Evolutionary conservation across 345 rosid species (phyloP).

Genomic region (Salix viminalis): DNA sequence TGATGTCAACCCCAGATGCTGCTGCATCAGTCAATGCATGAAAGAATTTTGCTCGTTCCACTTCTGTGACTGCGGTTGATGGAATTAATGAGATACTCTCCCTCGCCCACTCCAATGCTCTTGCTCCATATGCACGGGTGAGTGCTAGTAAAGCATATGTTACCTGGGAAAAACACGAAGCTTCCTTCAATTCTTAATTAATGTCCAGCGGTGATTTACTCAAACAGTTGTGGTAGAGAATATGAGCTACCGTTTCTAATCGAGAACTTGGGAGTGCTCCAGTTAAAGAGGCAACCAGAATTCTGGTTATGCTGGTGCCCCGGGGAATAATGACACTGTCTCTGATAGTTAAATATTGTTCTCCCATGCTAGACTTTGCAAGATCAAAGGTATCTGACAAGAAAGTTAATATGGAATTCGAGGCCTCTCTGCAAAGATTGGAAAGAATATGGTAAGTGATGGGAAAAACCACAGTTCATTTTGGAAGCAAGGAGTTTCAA

Average conservation of each 20-base stretch:
- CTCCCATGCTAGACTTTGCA: slow-evolving; percentile 53
- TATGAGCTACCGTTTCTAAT: slow-evolving; percentile 61
- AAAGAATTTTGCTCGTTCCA: slow-evolving; percentile 61
- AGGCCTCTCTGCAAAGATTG: slow-evolving; percentile 74
- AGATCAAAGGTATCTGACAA: slow-evolving; percentile 86
- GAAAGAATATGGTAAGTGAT: not conserved
- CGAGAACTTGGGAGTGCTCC: slow-evolving; percentile 98
- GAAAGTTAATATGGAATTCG: slow-evolving; percentile 87
- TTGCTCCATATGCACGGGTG: slow-evolving; percentile 56
- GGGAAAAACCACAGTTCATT: not conserved
- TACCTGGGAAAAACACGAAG: slow-evolving; percentile 38
- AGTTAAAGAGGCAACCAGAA: slow-evolving; percentile 76
- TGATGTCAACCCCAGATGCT: slow-evolving; percentile 67
- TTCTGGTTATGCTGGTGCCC: slow-evolving; percentile 72
- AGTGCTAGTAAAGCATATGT: slow-evolving; percentile 70
- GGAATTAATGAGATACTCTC: slow-evolving; percentile 70
- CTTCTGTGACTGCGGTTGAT: slow-evolving; percentile 64
- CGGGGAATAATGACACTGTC: slow-evolving; percentile 73
- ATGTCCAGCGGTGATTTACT: not conserved
- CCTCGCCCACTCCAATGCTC: slow-evolving; percentile 77
- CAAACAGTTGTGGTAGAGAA: not conserved
- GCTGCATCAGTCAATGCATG: slow-evolving; percentile 71
- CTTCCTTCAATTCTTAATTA: not conserved
- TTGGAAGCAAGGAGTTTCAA: not conserved
- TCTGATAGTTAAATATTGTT: slow-evolving; percentile 60